phyloP scores from a whole-genome alignment of 2,329 filamentous ascomycete genomes.

The Fusarium scirpi region DNA sequence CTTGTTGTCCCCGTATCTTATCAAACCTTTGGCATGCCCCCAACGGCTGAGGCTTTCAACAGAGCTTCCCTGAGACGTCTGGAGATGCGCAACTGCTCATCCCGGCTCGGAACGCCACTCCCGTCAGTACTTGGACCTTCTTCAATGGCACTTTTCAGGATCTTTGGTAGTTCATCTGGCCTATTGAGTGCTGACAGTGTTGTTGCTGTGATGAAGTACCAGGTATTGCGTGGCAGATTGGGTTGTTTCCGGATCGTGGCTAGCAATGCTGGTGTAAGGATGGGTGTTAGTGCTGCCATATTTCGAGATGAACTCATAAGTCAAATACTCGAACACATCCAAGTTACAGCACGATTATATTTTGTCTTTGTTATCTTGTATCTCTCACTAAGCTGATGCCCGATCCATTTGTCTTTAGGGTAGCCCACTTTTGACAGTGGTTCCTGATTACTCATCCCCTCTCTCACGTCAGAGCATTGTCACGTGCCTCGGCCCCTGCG shows the following conservation, averaged over 20 bases:
- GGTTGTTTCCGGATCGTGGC: slow-evolving; percentile 39
- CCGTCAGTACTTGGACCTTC: slow-evolving; percentile 1
- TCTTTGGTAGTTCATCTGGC: slow-evolving; percentile 39
- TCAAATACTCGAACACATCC: not conserved
- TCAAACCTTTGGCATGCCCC: slow-evolving; percentile 44
- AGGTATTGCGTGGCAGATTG: slow-evolving; percentile 42
- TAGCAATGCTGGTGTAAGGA: slow-evolving; percentile 42
- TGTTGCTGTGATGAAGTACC: slow-evolving; percentile 46
- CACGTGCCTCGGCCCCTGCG: slow-evolving; percentile 46
- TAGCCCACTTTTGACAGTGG: slow-evolving; percentile 13
- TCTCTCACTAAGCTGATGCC: slow-evolving; percentile 20
- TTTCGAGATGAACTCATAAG: not conserved
- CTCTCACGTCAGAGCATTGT: slow-evolving; percentile 24
- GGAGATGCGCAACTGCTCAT: slow-evolving; percentile 38
- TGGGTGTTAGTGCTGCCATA: slow-evolving; percentile 31
- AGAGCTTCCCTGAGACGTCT: slow-evolving; percentile 44
- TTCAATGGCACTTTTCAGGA: slow-evolving; percentile 32
- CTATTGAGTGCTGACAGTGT: slow-evolving; percentile 43
- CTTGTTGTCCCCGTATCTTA: too few relatives aligned
- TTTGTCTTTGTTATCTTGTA: not conserved
- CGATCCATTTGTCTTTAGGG: slow-evolving; percentile 29
- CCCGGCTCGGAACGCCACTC: slow-evolving; percentile 2
- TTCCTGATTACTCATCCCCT: not conserved
- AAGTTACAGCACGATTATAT: not conserved
- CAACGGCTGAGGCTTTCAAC: slow-evolving; percentile 44